Percentiles rank a stretch among this genome's conserved stretches.
These are phyloP conservation scores for Ophiostoma populinum DNA, from an alignment of 2,329 filamentous ascomycete species.

Conservation along the genomic window DNA sequence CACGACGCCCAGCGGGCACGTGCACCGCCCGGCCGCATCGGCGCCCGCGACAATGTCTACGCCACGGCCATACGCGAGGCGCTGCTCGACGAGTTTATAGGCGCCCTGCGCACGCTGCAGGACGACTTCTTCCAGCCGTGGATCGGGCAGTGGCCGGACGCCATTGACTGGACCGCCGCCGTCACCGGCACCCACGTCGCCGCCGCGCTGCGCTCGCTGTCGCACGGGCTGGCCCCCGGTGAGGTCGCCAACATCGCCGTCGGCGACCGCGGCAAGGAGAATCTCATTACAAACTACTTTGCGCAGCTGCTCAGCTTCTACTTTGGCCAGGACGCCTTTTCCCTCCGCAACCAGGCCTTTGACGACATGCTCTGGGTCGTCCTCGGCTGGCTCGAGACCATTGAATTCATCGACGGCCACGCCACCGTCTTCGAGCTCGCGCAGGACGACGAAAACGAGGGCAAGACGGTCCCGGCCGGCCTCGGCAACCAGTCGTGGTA, in stretches of 20 bases:
- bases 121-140: conserved; percentile 58
- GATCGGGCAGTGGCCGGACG: conserved; percentile 64
- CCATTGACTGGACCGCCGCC: conserved; percentile 89
- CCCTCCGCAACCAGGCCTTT: conserved; percentile 58
- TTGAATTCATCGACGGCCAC: conserved; percentile 61
- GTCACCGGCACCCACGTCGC: conserved; percentile 68
- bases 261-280: conserved; percentile 50
- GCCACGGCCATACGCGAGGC: neutral
- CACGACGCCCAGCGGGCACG: too few relatives aligned
- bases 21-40: too few relatives aligned
- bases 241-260: conserved; percentile 29
- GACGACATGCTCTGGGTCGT: conserved; percentile 96
- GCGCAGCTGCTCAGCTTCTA: conserved; percentile 62
- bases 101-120: conserved; percentile 61
- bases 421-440: conserved; percentile 39
- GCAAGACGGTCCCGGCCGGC: conserved; percentile 10
- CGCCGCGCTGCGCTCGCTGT: conserved; percentile 54
- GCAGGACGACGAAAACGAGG: neutral
- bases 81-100: conserved; percentile 31
- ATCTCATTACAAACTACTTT: conserved; percentile 72
- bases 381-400: conserved; percentile 71
- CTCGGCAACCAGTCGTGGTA: conserved; percentile 45
- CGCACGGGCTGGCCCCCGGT: conserved; percentile 29
- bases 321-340: conserved; percentile 68
- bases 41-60: too few relatives aligned